Percentiles rank a stretch among this genome's conserved stretches.
These are phyloP conservation scores for Cytidiella melzeri DNA, from an alignment of 768 basidiomycete genomes.

Conservation along the genomic window DNA sequence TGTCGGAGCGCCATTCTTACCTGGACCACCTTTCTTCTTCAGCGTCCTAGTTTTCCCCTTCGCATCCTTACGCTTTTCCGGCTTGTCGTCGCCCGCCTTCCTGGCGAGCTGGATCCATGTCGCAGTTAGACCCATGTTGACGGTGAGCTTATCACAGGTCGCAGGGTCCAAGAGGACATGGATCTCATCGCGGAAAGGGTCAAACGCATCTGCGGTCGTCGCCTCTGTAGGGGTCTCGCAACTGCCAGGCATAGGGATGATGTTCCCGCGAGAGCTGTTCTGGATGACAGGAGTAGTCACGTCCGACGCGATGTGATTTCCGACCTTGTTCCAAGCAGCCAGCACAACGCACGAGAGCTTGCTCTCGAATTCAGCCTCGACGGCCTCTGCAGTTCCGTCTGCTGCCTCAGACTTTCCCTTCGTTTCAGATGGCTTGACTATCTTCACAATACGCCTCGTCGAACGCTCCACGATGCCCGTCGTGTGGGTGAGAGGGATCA, in stretches of 20 bases:
- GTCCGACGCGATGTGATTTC: slow-evolving; percentile 31
- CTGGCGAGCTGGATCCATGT: slow-evolving; percentile 66
- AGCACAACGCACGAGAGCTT: slow-evolving; percentile 46
- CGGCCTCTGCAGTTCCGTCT: slow-evolving; percentile 19
- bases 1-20: slow-evolving; percentile 19
- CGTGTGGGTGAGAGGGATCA: slow-evolving; percentile 54
- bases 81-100: slow-evolving; percentile 17
- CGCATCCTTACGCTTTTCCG: slow-evolving; percentile 6
- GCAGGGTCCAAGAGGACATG: slow-evolving; percentile 47
- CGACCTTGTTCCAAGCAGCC: slow-evolving; percentile 46
- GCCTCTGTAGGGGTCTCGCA: slow-evolving; percentile 5
- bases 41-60: slow-evolving; percentile 6
- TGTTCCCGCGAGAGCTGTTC: slow-evolving; percentile 32
- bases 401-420: slow-evolving; percentile 9
- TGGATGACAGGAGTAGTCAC: slow-evolving; percentile 31
- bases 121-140: slow-evolving; percentile 57
- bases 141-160: slow-evolving; percentile 34
- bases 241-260: slow-evolving; percentile 47
- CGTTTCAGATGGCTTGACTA: slow-evolving; percentile 30
- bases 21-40: slow-evolving; percentile 21
- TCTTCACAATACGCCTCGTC: slow-evolving; percentile 47
- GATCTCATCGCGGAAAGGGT: slow-evolving; percentile 57
- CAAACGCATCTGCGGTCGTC: slow-evolving; percentile 28
- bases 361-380: slow-evolving; percentile 43
- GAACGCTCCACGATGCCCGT: slow-evolving; percentile 63